Percentiles rank a stretch among this genome's conserved stretches.
phyloP scores from a whole-genome alignment of 495 filamentous ascomycete species.

The Rusavskia elegans region DNA sequence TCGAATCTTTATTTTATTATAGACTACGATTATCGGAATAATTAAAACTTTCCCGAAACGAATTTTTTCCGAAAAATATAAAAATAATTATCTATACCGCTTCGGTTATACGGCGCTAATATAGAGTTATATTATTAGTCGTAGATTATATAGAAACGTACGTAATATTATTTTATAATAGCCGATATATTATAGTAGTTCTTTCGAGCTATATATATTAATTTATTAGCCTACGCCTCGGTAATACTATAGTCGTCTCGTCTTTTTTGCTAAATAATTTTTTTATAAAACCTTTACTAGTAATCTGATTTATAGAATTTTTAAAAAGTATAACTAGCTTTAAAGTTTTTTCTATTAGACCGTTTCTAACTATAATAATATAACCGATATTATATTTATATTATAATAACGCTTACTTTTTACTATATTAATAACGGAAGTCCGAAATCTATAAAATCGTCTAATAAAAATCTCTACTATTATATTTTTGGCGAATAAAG shows the following conservation, averaged over 20 bases:
- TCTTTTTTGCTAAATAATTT: constrained; percentile 29
- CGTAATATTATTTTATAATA: constrained; percentile 37
- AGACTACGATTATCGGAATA: constrained; percentile 8
- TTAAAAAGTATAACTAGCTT: constrained; percentile 40
- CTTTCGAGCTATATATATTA: constrained; percentile 38
- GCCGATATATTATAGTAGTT: constrained; percentile 19
- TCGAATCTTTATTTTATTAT: constrained; percentile 40
- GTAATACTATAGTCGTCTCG: constrained; percentile 20
- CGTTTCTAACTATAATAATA: constrained; percentile 31
- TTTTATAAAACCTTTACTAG: constrained; percentile 20
- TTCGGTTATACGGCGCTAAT: constrained; percentile 43
- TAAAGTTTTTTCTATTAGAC: constrained; percentile 13
- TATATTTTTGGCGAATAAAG: constrained; percentile 53
- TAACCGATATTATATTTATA: constrained; percentile 30
- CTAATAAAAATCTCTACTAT: constrained; percentile 33
- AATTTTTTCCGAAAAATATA: constrained; percentile 31
- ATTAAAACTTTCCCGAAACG: neutral
- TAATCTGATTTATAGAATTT: constrained; percentile 19
- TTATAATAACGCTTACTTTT: constrained; percentile 13
- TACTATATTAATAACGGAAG: constrained; percentile 25
- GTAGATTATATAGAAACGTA: constrained; percentile 35
- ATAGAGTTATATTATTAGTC: constrained; percentile 23
- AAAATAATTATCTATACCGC: constrained; percentile 47
- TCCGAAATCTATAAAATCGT: constrained; percentile 32
- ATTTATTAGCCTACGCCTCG: constrained; percentile 41